phyloP scores from a whole-genome alignment of 192 early-diverging fungal genomes.

The Gigaspora rosea region DNA sequence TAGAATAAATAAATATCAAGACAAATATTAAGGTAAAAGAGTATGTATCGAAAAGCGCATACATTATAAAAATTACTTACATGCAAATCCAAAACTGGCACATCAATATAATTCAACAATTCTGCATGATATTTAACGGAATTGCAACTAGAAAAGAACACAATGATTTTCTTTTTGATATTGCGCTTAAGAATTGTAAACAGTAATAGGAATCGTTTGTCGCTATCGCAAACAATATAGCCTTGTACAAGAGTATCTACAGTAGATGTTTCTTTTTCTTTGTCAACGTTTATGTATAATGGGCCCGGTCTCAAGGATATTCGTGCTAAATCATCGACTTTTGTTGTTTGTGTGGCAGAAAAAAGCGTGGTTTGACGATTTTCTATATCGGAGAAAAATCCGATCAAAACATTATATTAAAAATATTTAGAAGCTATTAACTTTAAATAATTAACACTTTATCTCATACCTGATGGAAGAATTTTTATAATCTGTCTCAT shows the following conservation, averaged over 20 bases:
- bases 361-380: conserved; percentile 98
- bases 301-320: conserved; percentile 97
- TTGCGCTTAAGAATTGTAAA: conserved; percentile 99
- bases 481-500: conserved; percentile 98
- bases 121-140: conserved; percentile 98
- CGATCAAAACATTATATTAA: neutral
- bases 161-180: conserved; percentile 96
- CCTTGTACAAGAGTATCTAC: conserved; percentile 97
- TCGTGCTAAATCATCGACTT: conserved; percentile 96
- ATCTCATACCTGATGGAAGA: conserved; percentile 70
- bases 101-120: conserved; percentile 98
- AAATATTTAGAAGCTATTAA: neutral
- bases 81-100: conserved; percentile 97
- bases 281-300: conserved; percentile 99
- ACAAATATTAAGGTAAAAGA: neutral
- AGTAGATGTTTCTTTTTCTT: conserved; percentile 92
- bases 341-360: conserved; percentile 98
- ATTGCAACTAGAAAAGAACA: conserved; percentile 98
- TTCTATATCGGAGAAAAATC: conserved; percentile 35
- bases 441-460: neutral
- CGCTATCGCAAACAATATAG: conserved; percentile 92
- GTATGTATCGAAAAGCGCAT: neutral
- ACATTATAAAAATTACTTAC: conserved; percentile 47
- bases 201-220: conserved; percentile 92
- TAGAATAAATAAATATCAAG: conserved; percentile 26